Base-by-base conservation (phyloP, 2,329 filamentous ascomycete species). In the Penicillium sp. region DNA sequence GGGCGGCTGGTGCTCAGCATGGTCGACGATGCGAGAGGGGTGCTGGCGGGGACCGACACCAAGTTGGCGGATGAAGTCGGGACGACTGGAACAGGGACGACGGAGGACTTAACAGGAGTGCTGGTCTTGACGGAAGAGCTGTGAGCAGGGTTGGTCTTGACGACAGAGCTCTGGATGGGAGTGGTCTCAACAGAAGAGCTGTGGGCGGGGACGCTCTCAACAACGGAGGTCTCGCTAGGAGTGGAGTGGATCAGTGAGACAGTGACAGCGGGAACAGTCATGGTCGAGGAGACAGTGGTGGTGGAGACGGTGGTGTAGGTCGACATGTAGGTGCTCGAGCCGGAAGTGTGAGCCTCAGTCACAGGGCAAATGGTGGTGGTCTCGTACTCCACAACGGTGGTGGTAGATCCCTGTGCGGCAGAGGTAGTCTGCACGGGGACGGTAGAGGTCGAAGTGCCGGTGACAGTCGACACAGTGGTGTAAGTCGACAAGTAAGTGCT, bases 221-320 rank as follows among this genome's bases (percentile, higher is more conserved):
- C 24, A 28, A 28, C 24, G 10, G 24, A 28, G 24, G 24, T 5
- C 24, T 28, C 24, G 24, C 24, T 28, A 10, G 24, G 24, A 28
- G 24, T 28, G 24, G 24, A 28, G 24, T 28, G 24, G 24, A 28
- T 28, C 24, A 28, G 24, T 10, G 24, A 28, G 24, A 28, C 10
- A 10, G 24, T 28, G 24, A 28, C 24, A 28, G 24, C 24, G 24
- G 24, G 24, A 28, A 28, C 24, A 28, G 24, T 28, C 24, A 28
- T 28, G 24, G 24, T 28, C 24, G 24, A 28, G 24, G 24, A 28
- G 24, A 28, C 24, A 28, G 50, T 47, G 14, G 39, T 39, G 2
- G 31, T 52, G 2, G 42, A 46, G 50, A 52, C 33, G 14, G 42
- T 52, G 31, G 16, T 47, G 23, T 45, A 46, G 40, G 50, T 52